Evolutionary conservation across 129 eudicot species (phyloP).

Genomic region (Solidago caesia): DNA sequence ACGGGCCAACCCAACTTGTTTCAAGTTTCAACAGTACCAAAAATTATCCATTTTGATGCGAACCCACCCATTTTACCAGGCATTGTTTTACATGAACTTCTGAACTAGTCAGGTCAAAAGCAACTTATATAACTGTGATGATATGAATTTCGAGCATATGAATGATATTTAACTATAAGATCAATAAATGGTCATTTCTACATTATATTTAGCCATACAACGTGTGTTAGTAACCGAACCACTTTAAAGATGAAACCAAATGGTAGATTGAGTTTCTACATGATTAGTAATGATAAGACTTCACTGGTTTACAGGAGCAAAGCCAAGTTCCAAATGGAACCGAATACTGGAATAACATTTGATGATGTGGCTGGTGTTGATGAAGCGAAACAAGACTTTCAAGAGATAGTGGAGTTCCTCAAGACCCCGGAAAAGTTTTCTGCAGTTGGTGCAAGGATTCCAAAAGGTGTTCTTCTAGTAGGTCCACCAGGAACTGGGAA

Average conservation of each 20-base stretch:
- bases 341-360: constrained; percentile 73
- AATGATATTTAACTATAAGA: too few species aligned
- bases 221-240: background rate
- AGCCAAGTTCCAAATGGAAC: constrained; percentile 85
- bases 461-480: constrained; percentile 70
- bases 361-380: constrained; percentile 84
- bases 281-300: constrained; percentile 3
- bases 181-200: too few species aligned
- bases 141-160: background rate
- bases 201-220: background rate
- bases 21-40: background rate
- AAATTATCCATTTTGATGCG: background rate
- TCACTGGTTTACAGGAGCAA: constrained; percentile 55
- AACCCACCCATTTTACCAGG: background rate
- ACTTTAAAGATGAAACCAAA: background rate
- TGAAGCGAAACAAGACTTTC: constrained; percentile 86
- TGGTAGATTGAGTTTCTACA: background rate
- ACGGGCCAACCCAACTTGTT: background rate
- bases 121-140: background rate
- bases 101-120: background rate
- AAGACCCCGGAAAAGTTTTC: constrained; percentile 69
- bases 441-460: constrained; percentile 74
- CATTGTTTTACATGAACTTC: background rate
- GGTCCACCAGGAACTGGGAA: constrained; percentile 95
- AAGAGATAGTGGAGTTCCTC: constrained; percentile 74